Evolutionary conservation across 2,329 filamentous ascomycete genomes (phyloP).

Genomic region (Trichophyton mentagrophytes): DNA sequence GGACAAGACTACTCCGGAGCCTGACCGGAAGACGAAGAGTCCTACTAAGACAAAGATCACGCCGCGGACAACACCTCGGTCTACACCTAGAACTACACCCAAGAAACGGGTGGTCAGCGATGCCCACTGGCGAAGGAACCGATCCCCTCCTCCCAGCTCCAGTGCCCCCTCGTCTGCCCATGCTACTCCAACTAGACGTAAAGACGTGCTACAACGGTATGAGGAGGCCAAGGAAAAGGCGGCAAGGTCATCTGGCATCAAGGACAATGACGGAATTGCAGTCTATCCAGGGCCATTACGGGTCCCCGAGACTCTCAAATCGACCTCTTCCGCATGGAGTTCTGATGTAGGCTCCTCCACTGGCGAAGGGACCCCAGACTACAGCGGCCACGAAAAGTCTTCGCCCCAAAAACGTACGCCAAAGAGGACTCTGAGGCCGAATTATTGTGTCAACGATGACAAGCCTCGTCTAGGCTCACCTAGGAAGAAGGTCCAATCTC

Average conservation of each 20-base stretch:
- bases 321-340: constrained; percentile 14
- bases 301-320: constrained; percentile 9
- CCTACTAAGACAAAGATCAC: constrained; percentile 8
- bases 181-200: constrained; percentile 31
- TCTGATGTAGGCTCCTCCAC: constrained; percentile 4
- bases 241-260: not conserved
- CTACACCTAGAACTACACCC: constrained; percentile 43
- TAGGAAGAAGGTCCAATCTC: not conserved
- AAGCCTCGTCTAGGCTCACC: not conserved
- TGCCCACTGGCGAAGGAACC: constrained; percentile 60
- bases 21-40: constrained; percentile 7
- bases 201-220: constrained; percentile 25
- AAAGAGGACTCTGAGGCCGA: constrained; percentile 1
- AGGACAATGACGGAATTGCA: constrained; percentile 18
- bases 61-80: constrained; percentile 17
- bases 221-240: not conserved
- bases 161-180: constrained; percentile 28
- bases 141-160: constrained; percentile 27
- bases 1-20: constrained; percentile 14
- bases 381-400: not conserved
- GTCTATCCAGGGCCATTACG: constrained; percentile 17
- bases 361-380: not conserved
- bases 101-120: constrained; percentile 91
- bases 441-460: constrained; percentile 2
- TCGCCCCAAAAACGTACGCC: not conserved